These are phyloP conservation scores for Tardiomyces depauwii DNA, from an alignment of 1,139 yeast species.

Conservation along the genomic window DNA sequence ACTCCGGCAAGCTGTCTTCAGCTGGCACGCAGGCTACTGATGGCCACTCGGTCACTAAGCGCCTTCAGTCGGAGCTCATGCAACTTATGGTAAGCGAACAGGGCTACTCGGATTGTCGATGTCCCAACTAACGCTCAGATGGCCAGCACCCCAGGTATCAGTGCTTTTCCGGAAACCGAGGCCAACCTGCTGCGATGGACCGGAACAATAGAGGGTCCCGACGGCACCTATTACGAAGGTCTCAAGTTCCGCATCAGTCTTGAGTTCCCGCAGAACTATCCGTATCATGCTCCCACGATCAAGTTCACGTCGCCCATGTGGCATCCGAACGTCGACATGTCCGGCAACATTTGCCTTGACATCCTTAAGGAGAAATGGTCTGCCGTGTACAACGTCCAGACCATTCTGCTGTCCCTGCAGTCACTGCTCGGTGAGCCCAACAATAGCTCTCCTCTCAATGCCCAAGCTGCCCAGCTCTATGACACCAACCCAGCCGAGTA, in stretches of 20 bases:
- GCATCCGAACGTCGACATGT: constrained; percentile 62
- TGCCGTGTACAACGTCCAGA: constrained; percentile 54
- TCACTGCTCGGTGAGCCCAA: constrained; percentile 47
- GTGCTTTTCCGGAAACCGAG: constrained; percentile 43
- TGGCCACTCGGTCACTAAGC: constrained; percentile 34
- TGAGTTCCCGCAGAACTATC: constrained; percentile 49
- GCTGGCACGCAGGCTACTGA: constrained; percentile 18
- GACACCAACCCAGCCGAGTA: constrained; percentile 34
- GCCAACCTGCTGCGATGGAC: constrained; percentile 47
- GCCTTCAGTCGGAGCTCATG: constrained; percentile 39
- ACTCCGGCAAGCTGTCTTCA: constrained; percentile 6
- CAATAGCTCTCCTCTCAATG: constrained; percentile 40
- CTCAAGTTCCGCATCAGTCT: constrained; percentile 42
- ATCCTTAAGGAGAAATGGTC: constrained; percentile 55
- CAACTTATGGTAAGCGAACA: constrained; percentile 32
- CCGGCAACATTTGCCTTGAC: constrained; percentile 51
- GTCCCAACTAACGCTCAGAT: constrained; percentile 17
- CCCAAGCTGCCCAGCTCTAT: constrained; percentile 41
- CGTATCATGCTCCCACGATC: constrained; percentile 50
- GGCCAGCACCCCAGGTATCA: constrained; percentile 38
- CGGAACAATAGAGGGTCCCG: constrained; percentile 54
- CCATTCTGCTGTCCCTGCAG: constrained; percentile 47
- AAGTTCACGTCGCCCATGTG: constrained; percentile 55
- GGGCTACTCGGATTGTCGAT: too few relatives aligned
- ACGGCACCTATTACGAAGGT: constrained; percentile 48